Evolutionary conservation across 202 grass and related monocot species (phyloP), one percentile per base, ranked within the genome.

Genomic region (Setaria italica): DNA sequence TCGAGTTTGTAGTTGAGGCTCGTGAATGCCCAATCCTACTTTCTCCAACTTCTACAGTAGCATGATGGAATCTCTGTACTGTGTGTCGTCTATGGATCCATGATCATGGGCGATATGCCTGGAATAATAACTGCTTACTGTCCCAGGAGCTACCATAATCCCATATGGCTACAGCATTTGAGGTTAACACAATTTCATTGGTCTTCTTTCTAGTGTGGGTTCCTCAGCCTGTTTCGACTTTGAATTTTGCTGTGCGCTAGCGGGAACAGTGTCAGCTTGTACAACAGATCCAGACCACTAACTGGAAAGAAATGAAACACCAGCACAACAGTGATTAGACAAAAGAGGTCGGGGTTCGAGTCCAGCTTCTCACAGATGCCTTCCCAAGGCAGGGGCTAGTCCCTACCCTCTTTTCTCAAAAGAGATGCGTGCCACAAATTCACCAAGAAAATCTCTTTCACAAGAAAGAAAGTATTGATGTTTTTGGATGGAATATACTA

Each of bases 401-500:
- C 17, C 17, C 17, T 56, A 20, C 54, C 54, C 17, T 56, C 17
- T 56, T 56, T 56, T 56, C 6, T 56, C 17, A 20, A 56, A 57
- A 58, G 12, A 63, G 60, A 33, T 63, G 60, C 29, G 5, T 14
- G 50, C 51, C 55, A 56, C 10, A 13, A 13, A 39, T 37, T 39
- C 2, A 16, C 50, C 16, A 37, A 75, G 19, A 75, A 54, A 17
- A 15, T 10, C 13, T 37, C 29, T 56, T 19, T 39, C 17, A 13
- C 33, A 75, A 51, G 15, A 72, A 32, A 71, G 43, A 34, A 56
- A 20, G 33, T 13, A 17, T 11, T 37, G 72, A 16, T 72, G 37
- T 33, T 72, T 72, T 49, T 70, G 1, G 21, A 20, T 13, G 41
- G 41, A 79, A 86, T 67, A 67, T 78, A 78, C 67, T 56, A 43